Conservation (phyloP, 257 asterid genomes). For the Solanum ossicruentum region DNA sequence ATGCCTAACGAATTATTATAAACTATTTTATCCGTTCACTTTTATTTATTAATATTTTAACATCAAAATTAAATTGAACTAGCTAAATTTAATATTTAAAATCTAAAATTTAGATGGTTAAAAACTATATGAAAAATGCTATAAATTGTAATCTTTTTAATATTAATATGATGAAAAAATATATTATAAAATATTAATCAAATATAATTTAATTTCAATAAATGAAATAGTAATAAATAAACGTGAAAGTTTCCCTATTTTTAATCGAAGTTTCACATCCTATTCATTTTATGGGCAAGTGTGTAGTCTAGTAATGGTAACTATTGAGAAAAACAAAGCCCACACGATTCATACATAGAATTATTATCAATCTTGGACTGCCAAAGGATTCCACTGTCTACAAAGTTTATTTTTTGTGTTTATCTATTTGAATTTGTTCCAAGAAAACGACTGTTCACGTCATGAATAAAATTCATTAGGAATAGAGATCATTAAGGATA, state of each 20-base stretch:
- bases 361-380: neutral
- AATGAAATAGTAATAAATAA: no score
- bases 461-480: neutral
- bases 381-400: neutral
- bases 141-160: no score
- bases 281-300: neutral
- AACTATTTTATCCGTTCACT: neutral
- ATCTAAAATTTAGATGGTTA: no score
- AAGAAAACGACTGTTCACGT: neutral
- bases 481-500: no score
- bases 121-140: no score
- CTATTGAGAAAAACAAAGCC: neutral
- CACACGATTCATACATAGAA: neutral
- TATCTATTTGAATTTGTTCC: neutral
- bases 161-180: no score
- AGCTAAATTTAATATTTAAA: no score
- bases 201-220: no score
- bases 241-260: accelerated
- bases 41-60: no score
- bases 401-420: neutral
- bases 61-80: no score
- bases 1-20: neutral
- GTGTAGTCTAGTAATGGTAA: neutral
- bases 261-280: neutral
- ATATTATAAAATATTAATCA: no score